A percentile compares a stretch with the other conserved stretches of the same genome.
Evolutionary conservation across 495 filamentous ascomycete species (phyloP).

Genomic region (Geopyxis carbonaria): DNA sequence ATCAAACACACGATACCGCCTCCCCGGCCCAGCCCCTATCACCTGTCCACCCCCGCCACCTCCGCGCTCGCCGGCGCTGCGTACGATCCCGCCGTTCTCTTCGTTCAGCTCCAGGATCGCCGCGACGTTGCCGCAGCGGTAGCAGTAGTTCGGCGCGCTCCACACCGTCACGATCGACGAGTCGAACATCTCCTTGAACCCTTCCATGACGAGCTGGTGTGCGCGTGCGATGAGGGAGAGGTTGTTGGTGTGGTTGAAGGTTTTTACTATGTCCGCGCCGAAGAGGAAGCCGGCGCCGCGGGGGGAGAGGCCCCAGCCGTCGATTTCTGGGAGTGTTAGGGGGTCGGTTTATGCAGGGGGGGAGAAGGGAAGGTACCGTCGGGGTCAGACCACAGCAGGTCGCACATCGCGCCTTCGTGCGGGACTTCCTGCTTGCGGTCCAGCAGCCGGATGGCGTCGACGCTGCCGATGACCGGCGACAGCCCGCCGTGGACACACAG

Average conservation of each 20-base stretch:
- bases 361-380: constrained; percentile 35
- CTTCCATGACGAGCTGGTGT: constrained; percentile 97
- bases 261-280: constrained; percentile 86
- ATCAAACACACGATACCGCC: constrained; percentile 89
- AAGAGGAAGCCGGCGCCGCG: constrained; percentile 94
- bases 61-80: constrained; percentile 66
- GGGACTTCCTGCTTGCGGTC: constrained; percentile 97
- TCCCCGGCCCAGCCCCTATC: constrained; percentile 54
- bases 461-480: constrained; percentile 74
- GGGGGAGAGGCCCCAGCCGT: constrained; percentile 90
- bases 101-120: constrained; percentile 86
- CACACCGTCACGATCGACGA: constrained; percentile 88
- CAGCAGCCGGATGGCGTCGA: constrained; percentile 89
- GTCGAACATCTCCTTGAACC: constrained; percentile 99
- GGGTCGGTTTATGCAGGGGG: background rate
- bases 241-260: constrained; percentile 87
- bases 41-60: constrained; percentile 23
- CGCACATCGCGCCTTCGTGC: constrained; percentile 97
- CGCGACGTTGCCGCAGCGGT: constrained; percentile 92
- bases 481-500: constrained; percentile 92
- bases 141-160: constrained; percentile 97
- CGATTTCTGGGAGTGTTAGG: no score
- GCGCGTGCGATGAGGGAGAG: constrained; percentile 81
- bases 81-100: constrained; percentile 60
- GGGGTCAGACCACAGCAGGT: constrained; percentile 92